Evolutionary conservation across 306 rosid species (phyloP), one percentile per base, ranked within the genome.

Genomic region (Castanea crenata): DNA sequence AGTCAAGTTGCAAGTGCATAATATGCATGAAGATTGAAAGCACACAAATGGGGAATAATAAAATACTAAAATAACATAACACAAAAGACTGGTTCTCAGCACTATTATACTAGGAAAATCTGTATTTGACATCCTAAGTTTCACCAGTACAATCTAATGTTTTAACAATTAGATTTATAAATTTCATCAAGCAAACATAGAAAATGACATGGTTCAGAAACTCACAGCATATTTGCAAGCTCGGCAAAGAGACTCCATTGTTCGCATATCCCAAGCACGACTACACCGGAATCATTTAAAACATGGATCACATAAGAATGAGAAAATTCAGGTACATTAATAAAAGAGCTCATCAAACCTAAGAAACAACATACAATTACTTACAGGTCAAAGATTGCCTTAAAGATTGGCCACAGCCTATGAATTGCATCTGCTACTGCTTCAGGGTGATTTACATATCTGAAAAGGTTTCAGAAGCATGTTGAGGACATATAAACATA

Each of bases 261-360:
- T 96, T 83, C 93, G 88, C 96, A 96, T 87, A 91, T 96, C 99
- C 99, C 99, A 96, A 79, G 99, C 99, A 78, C 99, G 98, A 71
- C 99, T 96, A 74, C 82, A 85, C 73, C 85, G 78, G 73, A 44
- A 78, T 31, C 78, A 80, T 73, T 70, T 64, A 57, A 55, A 71
- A 79, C 21, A 84, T 69, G 44, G 63, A 52, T 76, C 64, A 85
- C 81, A 69, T 49, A 77, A 71, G 57, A 20, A 67, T 21, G 13
- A 18, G 6, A 69, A 73, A 34, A 20, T 14, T n/a, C 52, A 76
- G 64, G 74, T 46, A 55, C 25, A 44, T 38, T 18, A 23, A 55
- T 25, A 18, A 7, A 58, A 68, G 63, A 55, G 74, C 44, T 62
- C 10, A 44, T 69, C 55, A 32, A 63, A 68, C 72, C n/a, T 62